A percentile compares a stretch with the other conserved stretches of the same genome.
These are phyloP conservation scores for Sporisorium sorghi DNA, from an alignment of 1,284 basidiomycete species.

Conservation along the genomic window DNA sequence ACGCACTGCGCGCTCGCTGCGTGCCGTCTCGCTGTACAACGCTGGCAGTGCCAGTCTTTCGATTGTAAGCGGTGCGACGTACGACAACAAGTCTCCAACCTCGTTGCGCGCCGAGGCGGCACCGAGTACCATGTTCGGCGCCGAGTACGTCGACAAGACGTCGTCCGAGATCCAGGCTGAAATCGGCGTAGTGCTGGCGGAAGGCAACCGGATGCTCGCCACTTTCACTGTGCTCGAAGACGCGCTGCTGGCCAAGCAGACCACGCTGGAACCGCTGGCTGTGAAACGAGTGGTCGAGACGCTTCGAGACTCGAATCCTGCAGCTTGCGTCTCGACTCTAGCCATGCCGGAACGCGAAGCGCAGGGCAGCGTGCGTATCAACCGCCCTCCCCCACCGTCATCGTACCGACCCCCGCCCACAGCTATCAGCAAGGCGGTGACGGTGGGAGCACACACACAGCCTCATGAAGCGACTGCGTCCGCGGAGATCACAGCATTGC, in stretches of 20 bases:
- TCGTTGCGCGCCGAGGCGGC: conserved; percentile 31
- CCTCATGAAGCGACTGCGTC: background rate
- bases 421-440: background rate
- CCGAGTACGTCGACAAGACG: conserved; percentile 47
- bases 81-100: conserved; percentile 18
- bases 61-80: background rate
- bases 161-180: conserved; percentile 59
- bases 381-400: conserved; percentile 26
- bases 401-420: conserved; percentile 17
- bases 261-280: conserved; percentile 10
- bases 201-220: conserved; percentile 51
- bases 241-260: conserved; percentile 36
- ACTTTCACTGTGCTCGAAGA: conserved; percentile 52
- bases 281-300: conserved; percentile 14
- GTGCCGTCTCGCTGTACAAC: conserved; percentile 37
- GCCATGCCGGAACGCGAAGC: background rate
- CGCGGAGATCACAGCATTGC: conserved; percentile 23
- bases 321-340: conserved; percentile 13
- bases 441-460: no score
- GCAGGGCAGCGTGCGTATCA: background rate
- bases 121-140: conserved; percentile 41
- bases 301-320: conserved; percentile 12
- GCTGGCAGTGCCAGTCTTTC: conserved; percentile 3
- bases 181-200: conserved; percentile 54
- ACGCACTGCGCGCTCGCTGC: conserved; percentile 36